A percentile compares a stretch with the other conserved stretches of the same genome.
phyloP scores from a whole-genome alignment of 2,329 filamentous ascomycete species.

The Cercospora zeae-maydis region DNA sequence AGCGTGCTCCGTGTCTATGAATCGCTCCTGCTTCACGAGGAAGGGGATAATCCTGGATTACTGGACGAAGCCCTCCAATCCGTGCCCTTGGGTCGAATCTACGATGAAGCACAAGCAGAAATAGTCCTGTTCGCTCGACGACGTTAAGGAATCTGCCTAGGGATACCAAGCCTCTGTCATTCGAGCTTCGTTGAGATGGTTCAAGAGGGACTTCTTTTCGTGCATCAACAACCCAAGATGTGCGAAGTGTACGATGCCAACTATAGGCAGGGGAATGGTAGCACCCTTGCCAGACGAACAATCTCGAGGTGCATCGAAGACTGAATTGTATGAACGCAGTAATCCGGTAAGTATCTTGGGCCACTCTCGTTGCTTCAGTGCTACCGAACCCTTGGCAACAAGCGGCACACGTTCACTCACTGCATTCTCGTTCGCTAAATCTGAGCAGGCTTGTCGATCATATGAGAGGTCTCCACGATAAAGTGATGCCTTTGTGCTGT shows the following conservation, averaged over 20 bases:
- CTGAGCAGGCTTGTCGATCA: constrained; percentile 57
- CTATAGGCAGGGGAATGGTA: constrained; percentile 76
- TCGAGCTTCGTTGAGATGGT: constrained; percentile 86
- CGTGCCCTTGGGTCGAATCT: constrained; percentile 86
- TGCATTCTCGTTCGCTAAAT: neutral
- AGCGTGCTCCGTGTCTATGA: too few species aligned
- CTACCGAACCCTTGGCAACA: too few species aligned
- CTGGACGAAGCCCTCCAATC: constrained; percentile 84
- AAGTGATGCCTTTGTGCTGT: constrained; percentile 86
- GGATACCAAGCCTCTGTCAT: constrained; percentile 97
- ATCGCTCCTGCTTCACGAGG: too few species aligned
- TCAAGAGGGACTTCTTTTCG: constrained; percentile 88
- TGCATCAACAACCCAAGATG: constrained; percentile 96
- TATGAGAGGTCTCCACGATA: constrained; percentile 91
- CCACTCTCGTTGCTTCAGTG: neutral
- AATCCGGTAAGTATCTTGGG: constrained; percentile 41
- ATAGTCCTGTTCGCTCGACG: constrained; percentile 79
- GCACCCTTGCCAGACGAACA: constrained; percentile 83
- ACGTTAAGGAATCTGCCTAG: constrained; percentile 75
- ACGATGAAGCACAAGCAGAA: constrained; percentile 92
- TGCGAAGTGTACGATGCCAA: constrained; percentile 74
- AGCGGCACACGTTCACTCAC: neutral
- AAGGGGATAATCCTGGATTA: constrained; percentile 92
- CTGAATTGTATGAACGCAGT: constrained; percentile 87
- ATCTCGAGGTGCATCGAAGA: constrained; percentile 78